Conservation (phyloP, 306 rosid genomes). For the Trifolium fragiferum region DNA sequence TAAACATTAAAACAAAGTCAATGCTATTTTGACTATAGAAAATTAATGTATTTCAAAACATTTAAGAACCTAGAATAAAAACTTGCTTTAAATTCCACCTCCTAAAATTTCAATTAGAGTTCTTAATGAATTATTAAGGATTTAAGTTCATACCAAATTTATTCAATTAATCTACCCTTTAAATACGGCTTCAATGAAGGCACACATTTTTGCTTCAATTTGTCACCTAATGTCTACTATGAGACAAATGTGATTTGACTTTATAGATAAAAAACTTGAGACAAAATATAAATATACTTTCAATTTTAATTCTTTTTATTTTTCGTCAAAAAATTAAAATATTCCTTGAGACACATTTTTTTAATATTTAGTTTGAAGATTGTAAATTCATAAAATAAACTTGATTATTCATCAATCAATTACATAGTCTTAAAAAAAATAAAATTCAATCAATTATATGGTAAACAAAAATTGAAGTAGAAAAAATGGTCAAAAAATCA, state of each 20-base stretch:
- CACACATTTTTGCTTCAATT: constrained; percentile 16
- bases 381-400: no score
- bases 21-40: constrained; percentile 26
- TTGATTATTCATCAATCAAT: not conserved
- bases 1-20: constrained; percentile 40
- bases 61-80: not conserved
- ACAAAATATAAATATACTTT: no score
- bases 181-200: constrained; percentile 47
- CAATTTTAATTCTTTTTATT: no score
- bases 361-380: no score
- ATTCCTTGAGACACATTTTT: no score
- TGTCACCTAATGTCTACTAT: constrained; percentile 14
- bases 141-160: constrained; percentile 3
- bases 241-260: constrained; percentile 22
- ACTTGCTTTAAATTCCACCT: not conserved
- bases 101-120: not conserved
- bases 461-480: no score
- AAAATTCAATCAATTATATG: no score
- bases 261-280: not conserved
- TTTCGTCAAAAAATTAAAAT: no score
- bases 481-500: not conserved
- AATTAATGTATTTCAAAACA: constrained; percentile 11
- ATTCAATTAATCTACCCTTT: constrained; percentile 28
- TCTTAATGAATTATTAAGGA: constrained; percentile 1
- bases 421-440: no score